These are phyloP conservation scores for Ascobolus immersus DNA, from an alignment of 495 filamentous ascomycete species.

Conservation along the genomic window DNA sequence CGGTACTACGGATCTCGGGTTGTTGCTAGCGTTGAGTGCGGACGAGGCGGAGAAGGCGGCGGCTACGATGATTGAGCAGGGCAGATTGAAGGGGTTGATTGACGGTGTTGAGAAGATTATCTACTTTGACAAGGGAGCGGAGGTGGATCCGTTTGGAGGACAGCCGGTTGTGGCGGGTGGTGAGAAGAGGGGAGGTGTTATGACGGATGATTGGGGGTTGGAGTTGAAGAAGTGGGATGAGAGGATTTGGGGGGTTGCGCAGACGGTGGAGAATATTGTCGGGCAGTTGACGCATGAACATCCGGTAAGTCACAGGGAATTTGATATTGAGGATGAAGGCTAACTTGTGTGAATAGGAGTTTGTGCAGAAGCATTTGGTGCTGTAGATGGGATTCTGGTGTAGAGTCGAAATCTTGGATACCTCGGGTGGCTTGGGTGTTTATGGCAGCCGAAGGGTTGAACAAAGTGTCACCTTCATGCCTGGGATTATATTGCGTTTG, in stretches of 20 bases:
- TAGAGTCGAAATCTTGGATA: no score
- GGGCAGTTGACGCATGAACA: constrained; percentile 45
- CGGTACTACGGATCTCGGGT: constrained; percentile 45
- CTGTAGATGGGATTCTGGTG: no score
- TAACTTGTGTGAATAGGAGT: constrained; percentile 19
- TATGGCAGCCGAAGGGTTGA: no score
- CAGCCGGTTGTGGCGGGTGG: not conserved
- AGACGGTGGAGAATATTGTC: constrained; percentile 70
- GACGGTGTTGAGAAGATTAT: constrained; percentile 85
- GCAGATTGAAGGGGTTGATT: constrained; percentile 59
- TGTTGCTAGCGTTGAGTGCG: constrained; percentile 47
- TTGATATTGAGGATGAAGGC: not conserved
- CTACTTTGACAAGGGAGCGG: constrained; percentile 38
- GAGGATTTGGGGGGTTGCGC: constrained; percentile 59
- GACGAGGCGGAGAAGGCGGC: constrained; percentile 79
- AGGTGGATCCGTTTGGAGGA: constrained; percentile 17
- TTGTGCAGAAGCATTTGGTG: constrained; percentile 24
- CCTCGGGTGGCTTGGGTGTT: no score
- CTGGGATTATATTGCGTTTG: no score
- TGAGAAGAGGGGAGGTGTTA: constrained; percentile 32
- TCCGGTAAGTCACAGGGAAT: constrained; percentile 23
- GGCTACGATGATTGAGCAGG: constrained; percentile 86
- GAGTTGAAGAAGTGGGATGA: constrained; percentile 69
- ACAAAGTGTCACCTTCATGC: no score
- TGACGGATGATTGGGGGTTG: constrained; percentile 32